Evolutionary conservation across 2,329 filamentous ascomycete species (phyloP).

Genomic region (Sporothrix pseudoabietina): DNA sequence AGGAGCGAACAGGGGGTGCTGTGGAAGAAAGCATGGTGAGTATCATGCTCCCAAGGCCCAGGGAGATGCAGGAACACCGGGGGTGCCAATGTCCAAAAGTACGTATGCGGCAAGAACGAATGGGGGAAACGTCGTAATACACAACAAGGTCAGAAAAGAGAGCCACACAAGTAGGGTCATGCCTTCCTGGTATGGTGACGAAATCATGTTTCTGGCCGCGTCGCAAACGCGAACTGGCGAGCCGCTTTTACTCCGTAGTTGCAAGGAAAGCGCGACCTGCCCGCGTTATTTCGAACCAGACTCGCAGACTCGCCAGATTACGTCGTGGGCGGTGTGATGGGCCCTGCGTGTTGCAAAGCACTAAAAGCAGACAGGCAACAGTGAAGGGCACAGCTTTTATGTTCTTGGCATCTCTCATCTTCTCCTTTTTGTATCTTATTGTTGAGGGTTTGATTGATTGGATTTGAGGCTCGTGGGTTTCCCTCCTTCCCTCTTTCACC

Average conservation of each 20-base stretch:
- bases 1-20: slow-evolving; percentile 10
- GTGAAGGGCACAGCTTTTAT: background rate
- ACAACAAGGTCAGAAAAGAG: background rate
- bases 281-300: slow-evolving; percentile 13
- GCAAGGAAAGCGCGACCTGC: slow-evolving; percentile 8
- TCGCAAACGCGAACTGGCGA: slow-evolving; percentile 20
- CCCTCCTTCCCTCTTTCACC: background rate
- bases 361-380: slow-evolving; percentile 6
- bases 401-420: background rate
- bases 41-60: background rate
- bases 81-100: background rate
- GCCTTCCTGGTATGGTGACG: slow-evolving; percentile 21
- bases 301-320: background rate
- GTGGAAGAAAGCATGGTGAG: background rate
- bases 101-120: slow-evolving; percentile 1
- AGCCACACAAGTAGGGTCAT: background rate
- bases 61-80: background rate
- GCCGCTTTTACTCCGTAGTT: background rate
- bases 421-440: background rate
- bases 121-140: background rate
- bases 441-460: background rate
- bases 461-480: background rate
- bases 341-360: slow-evolving; percentile 1
- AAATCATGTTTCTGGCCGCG: slow-evolving; percentile 24
- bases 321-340: background rate